Conservation (phyloP, 2,329 filamentous ascomycete species). For the Ambrosiella xylebori region DNA sequence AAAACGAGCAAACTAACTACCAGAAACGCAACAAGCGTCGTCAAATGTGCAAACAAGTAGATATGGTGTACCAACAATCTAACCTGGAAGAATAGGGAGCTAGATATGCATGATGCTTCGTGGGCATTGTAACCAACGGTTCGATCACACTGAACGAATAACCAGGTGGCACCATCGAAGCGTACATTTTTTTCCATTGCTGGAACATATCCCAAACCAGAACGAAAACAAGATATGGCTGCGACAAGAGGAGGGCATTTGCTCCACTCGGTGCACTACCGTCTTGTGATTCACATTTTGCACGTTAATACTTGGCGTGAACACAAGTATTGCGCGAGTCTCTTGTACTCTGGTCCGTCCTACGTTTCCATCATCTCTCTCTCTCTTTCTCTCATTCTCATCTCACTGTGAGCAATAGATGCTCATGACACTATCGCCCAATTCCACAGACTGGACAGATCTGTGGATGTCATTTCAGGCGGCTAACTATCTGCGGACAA, state of each 20-base stretch:
- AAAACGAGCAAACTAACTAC: no score
- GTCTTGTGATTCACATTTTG: neutral
- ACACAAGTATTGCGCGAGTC: neutral
- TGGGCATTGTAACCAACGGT: no score
- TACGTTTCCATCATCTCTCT: conserved; percentile 1
- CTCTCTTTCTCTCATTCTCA: no score
- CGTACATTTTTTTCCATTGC: neutral
- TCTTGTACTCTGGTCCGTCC: neutral
- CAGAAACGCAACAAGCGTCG: no score
- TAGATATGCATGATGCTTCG: no score
- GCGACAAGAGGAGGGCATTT: neutral
- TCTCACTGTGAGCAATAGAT: neutral
- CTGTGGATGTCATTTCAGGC: neutral
- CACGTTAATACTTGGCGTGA: neutral
- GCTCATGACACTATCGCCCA: neutral
- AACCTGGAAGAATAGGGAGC: no score
- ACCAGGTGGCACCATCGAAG: neutral
- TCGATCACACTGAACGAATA: neutral
- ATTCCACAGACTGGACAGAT: neutral
- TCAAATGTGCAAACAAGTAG: no score
- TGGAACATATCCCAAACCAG: neutral
- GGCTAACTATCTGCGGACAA: neutral
- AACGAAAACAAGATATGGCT: no score
- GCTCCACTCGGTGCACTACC: neutral
- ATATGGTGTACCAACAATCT: no score